Percentiles rank a stretch among this genome's conserved stretches.
These are phyloP conservation scores for Pichia sp. DNA, from an alignment of 1,139 yeast species.

Conservation along the genomic window DNA sequence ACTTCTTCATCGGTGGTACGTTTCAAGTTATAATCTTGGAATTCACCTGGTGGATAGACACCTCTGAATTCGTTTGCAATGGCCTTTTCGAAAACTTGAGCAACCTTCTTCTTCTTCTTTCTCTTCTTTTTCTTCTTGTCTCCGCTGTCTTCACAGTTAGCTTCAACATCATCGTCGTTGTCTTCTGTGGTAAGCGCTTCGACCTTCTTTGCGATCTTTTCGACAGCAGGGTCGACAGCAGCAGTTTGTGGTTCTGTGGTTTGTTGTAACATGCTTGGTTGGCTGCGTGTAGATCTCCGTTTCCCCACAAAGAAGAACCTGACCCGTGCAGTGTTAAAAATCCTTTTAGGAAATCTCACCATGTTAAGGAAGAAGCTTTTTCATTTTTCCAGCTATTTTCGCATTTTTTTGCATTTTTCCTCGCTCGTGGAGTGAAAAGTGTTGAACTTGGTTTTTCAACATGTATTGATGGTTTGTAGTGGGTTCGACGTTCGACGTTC, in stretches of 20 bases:
- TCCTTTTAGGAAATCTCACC: neutral
- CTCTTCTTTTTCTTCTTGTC: slow-evolving; percentile 50
- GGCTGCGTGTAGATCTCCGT: neutral
- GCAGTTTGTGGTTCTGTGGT: neutral
- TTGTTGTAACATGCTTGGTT: neutral
- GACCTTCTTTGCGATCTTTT: slow-evolving; percentile 7
- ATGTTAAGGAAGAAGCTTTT: no score
- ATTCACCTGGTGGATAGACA: slow-evolving; percentile 84
- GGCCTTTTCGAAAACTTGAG: slow-evolving; percentile 24
- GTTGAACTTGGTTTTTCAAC: neutral
- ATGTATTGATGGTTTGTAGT: neutral
- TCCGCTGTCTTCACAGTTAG: slow-evolving; percentile 39
- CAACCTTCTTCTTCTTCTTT: slow-evolving; percentile 46
- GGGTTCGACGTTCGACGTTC: no score
- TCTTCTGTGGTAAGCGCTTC: slow-evolving; percentile 13
- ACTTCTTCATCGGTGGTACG: slow-evolving; percentile 87
- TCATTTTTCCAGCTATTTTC: neutral
- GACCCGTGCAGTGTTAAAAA: neutral
- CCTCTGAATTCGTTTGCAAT: slow-evolving; percentile 68
- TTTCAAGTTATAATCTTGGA: slow-evolving; percentile 72
- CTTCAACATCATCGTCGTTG: slow-evolving; percentile 22
- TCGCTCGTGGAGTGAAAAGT: neutral
- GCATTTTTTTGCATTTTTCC: neutral
- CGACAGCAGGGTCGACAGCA: slow-evolving; percentile 13
- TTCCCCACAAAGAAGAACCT: no score